phyloP scores from a whole-genome alignment of 495 filamentous ascomycete genomes.

The Thozetella sp. region DNA sequence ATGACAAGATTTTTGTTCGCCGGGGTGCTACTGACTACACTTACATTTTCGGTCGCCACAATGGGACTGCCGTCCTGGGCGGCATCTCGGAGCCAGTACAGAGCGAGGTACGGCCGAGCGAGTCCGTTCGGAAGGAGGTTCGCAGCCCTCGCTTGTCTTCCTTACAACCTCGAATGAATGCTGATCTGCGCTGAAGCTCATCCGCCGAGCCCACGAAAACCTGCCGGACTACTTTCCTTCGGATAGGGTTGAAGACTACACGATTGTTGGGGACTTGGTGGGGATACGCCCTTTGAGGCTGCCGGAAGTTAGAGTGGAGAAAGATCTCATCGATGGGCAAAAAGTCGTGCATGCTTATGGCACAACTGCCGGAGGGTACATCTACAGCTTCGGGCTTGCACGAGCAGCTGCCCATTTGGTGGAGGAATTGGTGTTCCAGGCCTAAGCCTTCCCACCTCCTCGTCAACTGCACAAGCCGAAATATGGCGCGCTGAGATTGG shows the following conservation, averaged over 20 bases:
- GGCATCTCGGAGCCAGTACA: slow-evolving; percentile 12
- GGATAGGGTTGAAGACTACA: slow-evolving; percentile 4
- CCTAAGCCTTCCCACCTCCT: too few relatives aligned
- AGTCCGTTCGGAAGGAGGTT: slow-evolving; percentile 7
- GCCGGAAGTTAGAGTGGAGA: slow-evolving; percentile 8
- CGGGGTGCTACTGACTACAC: slow-evolving; percentile 6
- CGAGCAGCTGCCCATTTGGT: slow-evolving; percentile 5
- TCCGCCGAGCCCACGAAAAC: slow-evolving; percentile 7
- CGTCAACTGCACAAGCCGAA: too few relatives aligned
- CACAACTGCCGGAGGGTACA: slow-evolving; percentile 10
- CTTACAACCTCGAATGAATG: neutral
- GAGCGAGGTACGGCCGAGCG: neutral
- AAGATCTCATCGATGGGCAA: slow-evolving; percentile 6
- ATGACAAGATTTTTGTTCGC: slow-evolving; percentile 6
- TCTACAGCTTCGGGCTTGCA: slow-evolving; percentile 12
- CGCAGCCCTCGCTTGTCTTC: neutral
- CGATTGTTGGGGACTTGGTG: slow-evolving; percentile 6
- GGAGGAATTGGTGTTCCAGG: too few relatives aligned
- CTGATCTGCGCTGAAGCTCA: slow-evolving; percentile 9
- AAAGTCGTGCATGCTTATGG: slow-evolving; percentile 14
- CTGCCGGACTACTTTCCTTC: slow-evolving; percentile 12
- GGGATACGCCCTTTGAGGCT: slow-evolving; percentile 13
- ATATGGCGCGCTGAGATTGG: too few relatives aligned
- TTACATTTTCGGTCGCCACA: slow-evolving; percentile 14
- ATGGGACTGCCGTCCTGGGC: slow-evolving; percentile 15